Base-by-base conservation (phyloP, 495 filamentous ascomycete species). In the Podospora pseudoanserina region DNA sequence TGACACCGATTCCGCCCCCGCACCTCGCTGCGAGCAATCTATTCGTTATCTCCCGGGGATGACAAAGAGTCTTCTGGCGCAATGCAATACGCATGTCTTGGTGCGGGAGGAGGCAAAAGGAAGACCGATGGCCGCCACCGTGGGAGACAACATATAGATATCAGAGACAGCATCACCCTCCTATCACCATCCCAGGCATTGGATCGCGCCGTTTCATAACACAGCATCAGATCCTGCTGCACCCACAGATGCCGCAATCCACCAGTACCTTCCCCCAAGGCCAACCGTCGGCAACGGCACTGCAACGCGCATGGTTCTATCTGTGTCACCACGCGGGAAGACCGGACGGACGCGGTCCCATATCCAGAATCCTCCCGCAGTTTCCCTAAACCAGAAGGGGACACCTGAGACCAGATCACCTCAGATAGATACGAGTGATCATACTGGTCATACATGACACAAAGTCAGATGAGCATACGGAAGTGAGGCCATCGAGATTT, bases 181-280 rank as follows among this genome's bases (percentile, higher is more conserved):
- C 5, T 39, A 39, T 39, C 11, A 39, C 34, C 34, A 5, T 39
- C 34, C 11, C 11, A 11, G 11, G 6, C 6, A 39, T 39, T 39
- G 34, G 34, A 39, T 18, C 55, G 27, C 28, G 32, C 27, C 55
- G 19, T 32, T 27, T 23, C 27, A 57, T 53, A 6, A 39, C 68
- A 66, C 68, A n/a, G 60, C 64, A 28, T 63, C 58, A 70, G 68
- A 70, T 70, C 59, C 68, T 70, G 68, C 63, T 55, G 49, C 53
- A 44, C 60, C 30, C 30, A 20, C 58, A 6, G 39, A 49, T 54
- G 62, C 60, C 65, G 30, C 54, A 57, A 16, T 39, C 30, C 7
- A 20, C 56, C 58, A 69, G 30, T 32, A 32, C 30, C 30, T 32
- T 18, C 23, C 26, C 19, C 56, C 13, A 18, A 20, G 3, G 56